Conservation (phyloP, 495 filamentous ascomycete genomes). For the Trichodelitschia bisporula region DNA sequence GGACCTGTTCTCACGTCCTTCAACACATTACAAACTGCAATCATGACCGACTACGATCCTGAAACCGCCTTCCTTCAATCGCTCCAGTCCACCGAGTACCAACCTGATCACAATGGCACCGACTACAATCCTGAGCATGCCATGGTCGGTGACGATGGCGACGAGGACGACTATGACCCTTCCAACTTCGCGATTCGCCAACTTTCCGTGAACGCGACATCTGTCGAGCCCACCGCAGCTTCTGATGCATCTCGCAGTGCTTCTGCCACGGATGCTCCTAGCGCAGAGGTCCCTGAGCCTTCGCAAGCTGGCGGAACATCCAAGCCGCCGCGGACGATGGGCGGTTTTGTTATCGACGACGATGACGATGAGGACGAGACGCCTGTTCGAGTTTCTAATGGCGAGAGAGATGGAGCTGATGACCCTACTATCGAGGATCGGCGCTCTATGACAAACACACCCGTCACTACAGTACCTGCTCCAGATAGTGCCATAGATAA, state of each 20-base stretch:
- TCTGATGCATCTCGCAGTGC: not conserved
- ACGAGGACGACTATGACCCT: conserved; percentile 19
- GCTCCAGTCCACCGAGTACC: conserved; percentile 11
- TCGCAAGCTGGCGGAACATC: conserved; percentile 1
- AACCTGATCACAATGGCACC: conserved; percentile 2
- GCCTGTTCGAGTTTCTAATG: conserved; percentile 16
- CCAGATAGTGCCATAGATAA: conserved; percentile 33
- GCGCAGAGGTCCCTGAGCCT: not conserved
- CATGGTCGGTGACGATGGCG: conserved; percentile 7
- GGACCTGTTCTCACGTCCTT: too few relatives aligned
- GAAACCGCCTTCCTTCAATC: conserved; percentile 31
- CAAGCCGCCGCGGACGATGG: conserved; percentile 41
- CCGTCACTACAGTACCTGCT: conserved; percentile 31
- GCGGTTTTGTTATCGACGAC: conserved; percentile 61
- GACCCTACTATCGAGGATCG: conserved; percentile 11
- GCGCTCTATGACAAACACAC: conserved; percentile 29
- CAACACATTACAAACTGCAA: too few relatives aligned
- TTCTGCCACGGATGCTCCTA: not conserved
- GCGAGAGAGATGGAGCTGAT: conserved; percentile 9
- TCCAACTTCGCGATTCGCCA: conserved; percentile 7
- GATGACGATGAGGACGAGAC: conserved; percentile 25
- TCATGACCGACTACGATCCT: conserved; percentile 34
- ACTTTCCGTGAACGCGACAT: not conserved
- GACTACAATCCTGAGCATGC: conserved; percentile 4
- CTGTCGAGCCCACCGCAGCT: not conserved